Base-by-base conservation (phyloP, 768 basidiomycete genomes). In the Clavulina sp. region DNA sequence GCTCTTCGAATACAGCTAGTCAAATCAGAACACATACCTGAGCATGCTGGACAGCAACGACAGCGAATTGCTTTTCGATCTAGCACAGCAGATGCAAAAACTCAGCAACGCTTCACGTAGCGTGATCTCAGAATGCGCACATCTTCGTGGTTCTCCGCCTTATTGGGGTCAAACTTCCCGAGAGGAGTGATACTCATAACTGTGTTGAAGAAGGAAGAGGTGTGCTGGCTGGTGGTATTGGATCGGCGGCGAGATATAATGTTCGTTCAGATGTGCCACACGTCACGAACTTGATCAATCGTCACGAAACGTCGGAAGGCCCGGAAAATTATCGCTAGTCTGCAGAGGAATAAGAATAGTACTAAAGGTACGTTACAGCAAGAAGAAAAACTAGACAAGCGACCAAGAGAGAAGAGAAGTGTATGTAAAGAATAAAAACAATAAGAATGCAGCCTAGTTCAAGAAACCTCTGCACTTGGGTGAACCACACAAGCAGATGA, bases 41-140 rank as follows among this genome's bases (percentile, higher is more conserved):
- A 41, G 92, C 87, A 58, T 97, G 89, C 63, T 99, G 92, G 49
- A 97, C 91, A 9, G 89, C 87, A 64, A 82, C 87, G 52, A 99
- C 93, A 24, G 87, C 87, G 63, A 91, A 89, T 82, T 95, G 91
- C 74, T 91, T 92, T 70, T 96, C 93, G 56, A 99, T 93, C 86
- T 89, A 68, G 46, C 26, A 3, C 2, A 43, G 19, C 2, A 24
- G 48, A 30, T 32, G 19, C 7, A 29, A 13, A 50, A 30, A 51
- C 34, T 26, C 50, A 13, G 49, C 48, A 43, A 32, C 16, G 36
- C 44, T 43, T 51, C n/a, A 32, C 28, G 30, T 21, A 40, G 32
- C 5, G 29, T 33, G 19, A 26, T 18, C 50, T 41, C 21, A 63
- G 74, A 57, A 62, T 9, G 34, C 9, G 9, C 34, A 87, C 86